Conservation (phyloP, 2,329 filamentous ascomycete genomes). For the Aotearoamyces nothofagi region DNA sequence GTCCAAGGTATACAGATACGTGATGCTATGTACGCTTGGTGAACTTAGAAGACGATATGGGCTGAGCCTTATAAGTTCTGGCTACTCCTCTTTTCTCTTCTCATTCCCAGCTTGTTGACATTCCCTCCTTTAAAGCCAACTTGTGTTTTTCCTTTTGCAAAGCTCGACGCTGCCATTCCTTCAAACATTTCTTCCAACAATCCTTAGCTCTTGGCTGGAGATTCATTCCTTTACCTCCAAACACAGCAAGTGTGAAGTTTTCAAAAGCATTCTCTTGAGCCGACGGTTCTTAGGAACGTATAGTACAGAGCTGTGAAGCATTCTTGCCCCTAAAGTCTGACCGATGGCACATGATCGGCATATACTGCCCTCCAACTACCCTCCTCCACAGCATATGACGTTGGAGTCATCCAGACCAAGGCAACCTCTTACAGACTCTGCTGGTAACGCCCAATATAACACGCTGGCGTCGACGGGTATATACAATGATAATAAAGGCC, state of each 20-base stretch:
- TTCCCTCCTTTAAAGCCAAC: constrained; percentile 12
- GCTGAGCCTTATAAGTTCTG: constrained; percentile 15
- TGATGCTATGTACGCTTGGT: constrained; percentile 4
- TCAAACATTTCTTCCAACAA: constrained; percentile 18
- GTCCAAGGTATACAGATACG: constrained; percentile 3
- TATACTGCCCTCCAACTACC: constrained; percentile 11
- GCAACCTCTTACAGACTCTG: constrained; percentile 15
- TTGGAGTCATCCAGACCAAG: constrained; percentile 10
- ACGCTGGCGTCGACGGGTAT: constrained; percentile 11
- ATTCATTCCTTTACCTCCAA: not conserved
- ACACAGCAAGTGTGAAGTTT: not conserved
- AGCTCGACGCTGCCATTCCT: constrained; percentile 16
- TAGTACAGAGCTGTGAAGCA: constrained; percentile 13
- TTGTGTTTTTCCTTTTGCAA: constrained; percentile 7
- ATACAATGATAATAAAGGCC: constrained; percentile 16
- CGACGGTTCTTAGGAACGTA: constrained; percentile 5
- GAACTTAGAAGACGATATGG: constrained; percentile 2
- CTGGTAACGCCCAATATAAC: constrained; percentile 17
- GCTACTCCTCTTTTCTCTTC: constrained; percentile 17
- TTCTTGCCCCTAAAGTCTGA: constrained; percentile 13
- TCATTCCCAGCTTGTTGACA: constrained; percentile 15
- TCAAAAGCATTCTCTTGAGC: constrained; percentile 4
- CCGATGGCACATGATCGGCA: constrained; percentile 15
- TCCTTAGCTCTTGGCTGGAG: constrained; percentile 10
- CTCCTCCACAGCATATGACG: constrained; percentile 8